Evolutionary conservation across 768 basidiomycete species (phyloP).

Genomic region (Tulasnella sp.): DNA sequence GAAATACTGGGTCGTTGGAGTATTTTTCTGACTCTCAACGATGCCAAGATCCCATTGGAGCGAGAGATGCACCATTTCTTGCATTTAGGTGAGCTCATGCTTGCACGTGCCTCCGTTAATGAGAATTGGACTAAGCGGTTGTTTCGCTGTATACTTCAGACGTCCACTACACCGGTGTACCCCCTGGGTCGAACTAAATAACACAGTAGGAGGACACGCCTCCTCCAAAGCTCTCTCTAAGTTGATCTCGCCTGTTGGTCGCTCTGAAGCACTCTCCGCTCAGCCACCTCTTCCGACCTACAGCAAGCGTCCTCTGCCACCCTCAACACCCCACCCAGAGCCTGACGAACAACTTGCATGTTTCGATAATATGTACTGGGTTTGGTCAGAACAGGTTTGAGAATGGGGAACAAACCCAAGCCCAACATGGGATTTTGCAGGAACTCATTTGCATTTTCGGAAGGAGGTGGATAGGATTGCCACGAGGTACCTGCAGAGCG

Average conservation of each 20-base stretch:
- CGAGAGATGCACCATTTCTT: neutral
- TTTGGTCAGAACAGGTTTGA: neutral
- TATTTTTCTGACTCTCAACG: neutral
- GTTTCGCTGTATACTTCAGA: neutral
- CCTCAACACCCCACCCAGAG: neutral
- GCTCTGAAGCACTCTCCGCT: slow-evolving; percentile 2
- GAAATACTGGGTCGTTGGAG: neutral
- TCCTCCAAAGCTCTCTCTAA: neutral
- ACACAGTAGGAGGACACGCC: neutral
- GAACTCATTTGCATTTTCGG: neutral
- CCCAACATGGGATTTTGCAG: slow-evolving; percentile 23
- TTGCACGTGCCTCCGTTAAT: neutral
- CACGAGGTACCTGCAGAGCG: neutral
- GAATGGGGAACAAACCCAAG: slow-evolving; percentile 25
- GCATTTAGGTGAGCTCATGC: neutral
- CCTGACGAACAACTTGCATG: slow-evolving; percentile 25
- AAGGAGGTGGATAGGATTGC: neutral
- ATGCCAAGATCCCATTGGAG: neutral
- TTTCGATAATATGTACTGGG: slow-evolving; percentile 24
- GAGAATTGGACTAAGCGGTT: neutral
- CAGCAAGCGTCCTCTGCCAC: neutral
- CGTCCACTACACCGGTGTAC: neutral
- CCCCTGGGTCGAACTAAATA: neutral
- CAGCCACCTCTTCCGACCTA: neutral
- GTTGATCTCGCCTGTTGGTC: neutral